phyloP scores from a whole-genome alignment of 1,284 basidiomycete genomes.

The Leccinum griseonigrum region DNA sequence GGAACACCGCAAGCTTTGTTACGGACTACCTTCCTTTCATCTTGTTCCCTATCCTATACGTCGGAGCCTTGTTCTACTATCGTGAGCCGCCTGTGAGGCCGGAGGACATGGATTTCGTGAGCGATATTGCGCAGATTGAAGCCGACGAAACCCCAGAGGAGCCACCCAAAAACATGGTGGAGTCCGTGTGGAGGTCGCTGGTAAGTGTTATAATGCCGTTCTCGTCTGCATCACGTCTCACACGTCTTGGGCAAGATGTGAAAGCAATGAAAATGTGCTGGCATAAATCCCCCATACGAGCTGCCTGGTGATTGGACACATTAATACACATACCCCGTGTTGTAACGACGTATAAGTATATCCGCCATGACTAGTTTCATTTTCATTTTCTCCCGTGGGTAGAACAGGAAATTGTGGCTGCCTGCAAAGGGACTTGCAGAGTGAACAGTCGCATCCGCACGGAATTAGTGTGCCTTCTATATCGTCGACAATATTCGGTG shows the following conservation, averaged over 20 bases:
- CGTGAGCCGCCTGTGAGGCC: constrained; percentile 45
- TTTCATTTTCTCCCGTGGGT: neutral
- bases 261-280: constrained; percentile 4
- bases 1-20: constrained; percentile 62
- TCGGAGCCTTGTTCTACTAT: constrained; percentile 54
- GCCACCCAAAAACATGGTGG: constrained; percentile 63
- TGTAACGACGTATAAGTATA: neutral
- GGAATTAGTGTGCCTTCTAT: no score
- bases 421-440: no score
- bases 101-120: constrained; percentile 78
- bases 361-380: neutral
- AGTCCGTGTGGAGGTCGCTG: constrained; percentile 73
- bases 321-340: constrained; percentile 9
- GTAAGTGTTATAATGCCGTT: constrained; percentile 40
- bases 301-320: neutral
- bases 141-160: constrained; percentile 70
- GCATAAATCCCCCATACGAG: neutral
- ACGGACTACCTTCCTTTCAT: constrained; percentile 78
- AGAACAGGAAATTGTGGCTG: neutral
- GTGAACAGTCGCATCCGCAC: no score
- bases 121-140: constrained; percentile 70
- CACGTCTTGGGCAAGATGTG: constrained; percentile 21
- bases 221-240: constrained; percentile 1
- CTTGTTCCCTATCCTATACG: constrained; percentile 77
- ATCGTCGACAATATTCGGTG: no score